Percentiles rank a stretch among this genome's conserved stretches.
Conservation (phyloP, 1,139 yeast genomes). For the Candida tropicalis region DNA sequence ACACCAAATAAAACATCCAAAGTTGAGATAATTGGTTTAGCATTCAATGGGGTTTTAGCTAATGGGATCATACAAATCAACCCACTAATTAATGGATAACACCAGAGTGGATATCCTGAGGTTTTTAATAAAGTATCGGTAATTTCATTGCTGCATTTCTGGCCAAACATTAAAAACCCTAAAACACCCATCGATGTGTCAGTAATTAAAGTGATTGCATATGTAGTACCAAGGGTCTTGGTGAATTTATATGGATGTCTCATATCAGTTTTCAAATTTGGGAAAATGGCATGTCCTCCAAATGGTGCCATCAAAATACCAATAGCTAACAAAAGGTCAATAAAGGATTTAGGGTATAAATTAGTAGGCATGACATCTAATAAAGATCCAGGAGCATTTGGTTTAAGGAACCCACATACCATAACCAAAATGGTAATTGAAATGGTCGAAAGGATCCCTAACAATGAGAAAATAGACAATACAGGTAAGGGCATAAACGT, state of each 20-base stretch:
- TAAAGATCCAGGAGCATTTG: conserved; percentile 46
- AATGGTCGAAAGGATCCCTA: conserved; percentile 49
- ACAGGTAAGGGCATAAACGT: conserved; percentile 49
- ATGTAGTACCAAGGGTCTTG: conserved; percentile 42
- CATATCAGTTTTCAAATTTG: conserved; percentile 60
- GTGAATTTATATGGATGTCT: conserved; percentile 54
- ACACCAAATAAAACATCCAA: conserved; percentile 37
- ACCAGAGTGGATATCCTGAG: conserved; percentile 70
- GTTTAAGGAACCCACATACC: conserved; percentile 42
- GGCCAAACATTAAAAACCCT: conserved; percentile 90
- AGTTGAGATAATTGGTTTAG: conserved; percentile 83
- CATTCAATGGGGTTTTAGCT: conserved; percentile 85
- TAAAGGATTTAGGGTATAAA: conserved; percentile 44
- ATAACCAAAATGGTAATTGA: conserved; percentile 45
- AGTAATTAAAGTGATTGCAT: conserved; percentile 66
- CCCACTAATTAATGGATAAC: conserved; percentile 64
- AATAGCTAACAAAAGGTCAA: conserved; percentile 50
- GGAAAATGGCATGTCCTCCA: conserved; percentile 66
- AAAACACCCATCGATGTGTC: conserved; percentile 77
- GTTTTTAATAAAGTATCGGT: conserved; percentile 75
- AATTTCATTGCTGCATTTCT: conserved; percentile 72
- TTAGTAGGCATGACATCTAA: conserved; percentile 47
- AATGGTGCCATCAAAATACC: conserved; percentile 65
- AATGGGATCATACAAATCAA: conserved; percentile 82
- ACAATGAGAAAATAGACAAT: conserved; percentile 45